phyloP scores from a whole-genome alignment of 2,329 filamentous ascomycete species.

The Ceratocystis eucalypticola region DNA sequence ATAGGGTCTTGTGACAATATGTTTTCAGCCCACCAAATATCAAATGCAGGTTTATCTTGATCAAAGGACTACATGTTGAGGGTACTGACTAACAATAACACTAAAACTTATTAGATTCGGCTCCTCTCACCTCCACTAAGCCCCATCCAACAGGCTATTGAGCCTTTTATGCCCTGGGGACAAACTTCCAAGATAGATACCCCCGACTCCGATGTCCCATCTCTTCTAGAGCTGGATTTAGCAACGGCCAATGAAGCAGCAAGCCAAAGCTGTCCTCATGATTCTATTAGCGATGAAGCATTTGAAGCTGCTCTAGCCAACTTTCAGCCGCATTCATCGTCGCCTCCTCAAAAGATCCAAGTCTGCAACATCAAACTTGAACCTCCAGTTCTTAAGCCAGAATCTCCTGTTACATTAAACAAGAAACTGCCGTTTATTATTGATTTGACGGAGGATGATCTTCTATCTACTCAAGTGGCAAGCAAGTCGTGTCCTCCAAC shows the following conservation, averaged over 20 bases:
- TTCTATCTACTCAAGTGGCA: not conserved
- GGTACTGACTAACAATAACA: not conserved
- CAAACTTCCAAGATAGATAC: conserved; percentile 10
- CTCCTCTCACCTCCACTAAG: conserved; percentile 16
- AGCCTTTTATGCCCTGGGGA: conserved; percentile 14
- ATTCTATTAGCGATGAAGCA: conserved; percentile 4
- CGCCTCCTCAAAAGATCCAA: not conserved
- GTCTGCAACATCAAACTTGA: conserved; percentile 4
- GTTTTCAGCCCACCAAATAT: not conserved
- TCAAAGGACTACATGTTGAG: not conserved
- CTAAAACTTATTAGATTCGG: not conserved
- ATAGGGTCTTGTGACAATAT: not conserved
- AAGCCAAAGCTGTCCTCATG: not conserved
- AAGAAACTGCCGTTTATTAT: not conserved
- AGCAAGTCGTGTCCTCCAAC: not conserved
- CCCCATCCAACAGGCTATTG: not conserved
- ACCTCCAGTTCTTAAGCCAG: conserved; percentile 9
- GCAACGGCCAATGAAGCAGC: conserved; percentile 5
- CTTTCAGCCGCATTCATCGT: not conserved
- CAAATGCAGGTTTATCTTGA: not conserved
- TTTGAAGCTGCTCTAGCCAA: conserved; percentile 5
- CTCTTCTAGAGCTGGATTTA: conserved; percentile 13
- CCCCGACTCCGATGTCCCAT: conserved; percentile 14
- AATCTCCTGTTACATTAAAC: not conserved
- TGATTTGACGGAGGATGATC: conserved; percentile 4